Evolutionary conservation across 257 asterid genomes (phyloP).

Genomic region (Paraleonurus japonicus): DNA sequence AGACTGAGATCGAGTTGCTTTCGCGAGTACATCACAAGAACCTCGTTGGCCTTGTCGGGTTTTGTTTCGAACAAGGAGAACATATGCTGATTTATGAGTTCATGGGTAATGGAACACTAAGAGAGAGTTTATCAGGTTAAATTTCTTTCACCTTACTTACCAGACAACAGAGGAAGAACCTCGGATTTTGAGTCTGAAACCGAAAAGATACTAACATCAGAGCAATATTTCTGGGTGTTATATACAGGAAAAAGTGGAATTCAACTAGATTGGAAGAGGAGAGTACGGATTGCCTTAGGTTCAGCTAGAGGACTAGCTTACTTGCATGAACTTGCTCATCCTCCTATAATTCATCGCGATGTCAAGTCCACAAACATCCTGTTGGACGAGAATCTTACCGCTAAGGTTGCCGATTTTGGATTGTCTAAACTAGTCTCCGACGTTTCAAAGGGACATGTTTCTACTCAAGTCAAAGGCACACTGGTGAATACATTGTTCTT

Average conservation of each 20-base stretch:
- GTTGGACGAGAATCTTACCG: conserved; percentile 72
- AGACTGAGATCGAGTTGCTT: conserved; percentile 91
- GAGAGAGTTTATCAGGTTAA: conserved; percentile 74
- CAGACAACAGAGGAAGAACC: neutral
- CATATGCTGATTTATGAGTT: conserved; percentile 89
- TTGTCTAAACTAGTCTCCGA: conserved; percentile 83
- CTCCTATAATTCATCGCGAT: conserved; percentile 92
- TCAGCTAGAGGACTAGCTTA: conserved; percentile 95
- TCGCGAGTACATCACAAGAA: conserved; percentile 97
- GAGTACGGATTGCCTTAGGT: conserved; percentile 74
- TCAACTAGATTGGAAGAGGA: conserved; percentile 81
- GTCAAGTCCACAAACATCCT: conserved; percentile 82
- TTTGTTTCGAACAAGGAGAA: conserved; percentile 93
- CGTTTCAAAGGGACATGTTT: conserved; percentile 75
- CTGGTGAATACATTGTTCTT: conserved; percentile 41
- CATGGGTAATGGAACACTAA: conserved; percentile 75
- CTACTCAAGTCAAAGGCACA: conserved; percentile 98
- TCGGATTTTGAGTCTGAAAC: neutral
- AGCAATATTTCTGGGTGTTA: neutral
- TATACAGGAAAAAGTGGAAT: conserved; percentile 65
- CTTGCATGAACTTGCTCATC: conserved; percentile 89
- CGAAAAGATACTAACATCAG: neutral
- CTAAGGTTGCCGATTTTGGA: conserved; percentile 96
- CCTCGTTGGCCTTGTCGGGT: conserved; percentile 88
- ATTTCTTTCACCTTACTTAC: neutral